phyloP scores from a whole-genome alignment of 257 asterid species.

The Solanum corneliomulleri region DNA sequence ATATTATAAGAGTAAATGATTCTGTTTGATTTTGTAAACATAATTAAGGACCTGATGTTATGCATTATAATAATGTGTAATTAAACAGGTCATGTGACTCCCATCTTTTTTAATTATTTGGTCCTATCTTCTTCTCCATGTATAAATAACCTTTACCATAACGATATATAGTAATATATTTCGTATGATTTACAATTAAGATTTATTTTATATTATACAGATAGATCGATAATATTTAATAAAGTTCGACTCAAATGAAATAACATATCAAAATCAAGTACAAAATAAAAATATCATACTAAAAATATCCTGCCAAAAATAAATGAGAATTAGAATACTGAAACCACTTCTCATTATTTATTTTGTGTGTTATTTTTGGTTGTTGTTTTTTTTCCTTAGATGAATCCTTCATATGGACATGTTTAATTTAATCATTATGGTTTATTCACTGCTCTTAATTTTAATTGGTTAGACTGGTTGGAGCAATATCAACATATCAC shows the following conservation, averaged over 20 bases:
- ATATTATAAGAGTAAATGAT: not conserved
- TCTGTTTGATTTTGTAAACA: not conserved
- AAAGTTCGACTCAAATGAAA: not conserved
- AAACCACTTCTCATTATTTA: not conserved
- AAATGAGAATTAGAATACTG: not conserved
- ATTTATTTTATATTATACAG: too few species aligned
- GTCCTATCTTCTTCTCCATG: not conserved
- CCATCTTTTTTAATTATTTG: not conserved
- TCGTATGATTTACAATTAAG: too few species aligned
- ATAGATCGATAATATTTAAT: too few species aligned
- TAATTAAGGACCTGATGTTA: not conserved
- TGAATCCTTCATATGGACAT: not conserved
- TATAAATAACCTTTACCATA: not conserved
- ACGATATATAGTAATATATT: not conserved
- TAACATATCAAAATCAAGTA: not conserved
- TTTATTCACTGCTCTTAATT: not conserved
- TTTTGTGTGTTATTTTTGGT: not conserved
- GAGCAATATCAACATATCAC: not conserved
- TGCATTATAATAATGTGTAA: not conserved
- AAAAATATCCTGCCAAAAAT: not conserved
- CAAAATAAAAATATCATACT: too few species aligned
- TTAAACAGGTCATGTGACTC: not conserved
- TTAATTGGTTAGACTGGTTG: not conserved
- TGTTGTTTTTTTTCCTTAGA: too few species aligned
- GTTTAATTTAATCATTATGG: not conserved